These are phyloP conservation scores for Daldinia loculata DNA, from an alignment of 495 filamentous ascomycete species.

Conservation along the genomic window DNA sequence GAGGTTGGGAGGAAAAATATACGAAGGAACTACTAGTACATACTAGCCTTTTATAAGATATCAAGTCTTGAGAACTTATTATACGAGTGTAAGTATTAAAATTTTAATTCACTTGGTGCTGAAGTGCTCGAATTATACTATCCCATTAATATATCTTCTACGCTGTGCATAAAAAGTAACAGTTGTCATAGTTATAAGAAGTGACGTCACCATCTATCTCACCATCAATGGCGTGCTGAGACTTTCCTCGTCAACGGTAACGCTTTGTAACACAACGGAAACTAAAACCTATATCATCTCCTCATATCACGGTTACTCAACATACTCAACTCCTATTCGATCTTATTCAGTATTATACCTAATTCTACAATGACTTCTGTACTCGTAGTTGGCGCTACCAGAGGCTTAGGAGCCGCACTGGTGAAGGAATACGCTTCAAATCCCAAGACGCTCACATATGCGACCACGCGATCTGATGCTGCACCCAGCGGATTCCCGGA, in stretches of 20 bases:
- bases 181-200: not conserved
- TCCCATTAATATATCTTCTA: not conserved
- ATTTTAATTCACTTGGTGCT: no score
- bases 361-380: constrained; percentile 27
- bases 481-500: constrained; percentile 45
- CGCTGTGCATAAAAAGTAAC: not conserved
- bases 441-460: constrained; percentile 62
- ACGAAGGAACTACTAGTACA: no score
- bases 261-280: not conserved
- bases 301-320: not conserved
- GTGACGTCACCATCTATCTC: constrained; percentile 35
- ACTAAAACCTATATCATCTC: not conserved
- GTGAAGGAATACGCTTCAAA: constrained; percentile 64
- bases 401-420: constrained; percentile 71
- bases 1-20: no score
- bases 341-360: not conserved
- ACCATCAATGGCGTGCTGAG: constrained; percentile 36
- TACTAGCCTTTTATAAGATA: no score
- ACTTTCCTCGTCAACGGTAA: not conserved
- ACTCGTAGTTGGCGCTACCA: constrained; percentile 72
- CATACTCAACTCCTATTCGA: not conserved
- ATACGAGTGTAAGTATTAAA: no score
- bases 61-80: no score
- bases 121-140: no score
- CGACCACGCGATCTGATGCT: constrained; percentile 62